Percentiles rank a stretch among this genome's conserved stretches.
Conservation (phyloP, 495 filamentous ascomycete genomes). For the Monascus purpureus region DNA sequence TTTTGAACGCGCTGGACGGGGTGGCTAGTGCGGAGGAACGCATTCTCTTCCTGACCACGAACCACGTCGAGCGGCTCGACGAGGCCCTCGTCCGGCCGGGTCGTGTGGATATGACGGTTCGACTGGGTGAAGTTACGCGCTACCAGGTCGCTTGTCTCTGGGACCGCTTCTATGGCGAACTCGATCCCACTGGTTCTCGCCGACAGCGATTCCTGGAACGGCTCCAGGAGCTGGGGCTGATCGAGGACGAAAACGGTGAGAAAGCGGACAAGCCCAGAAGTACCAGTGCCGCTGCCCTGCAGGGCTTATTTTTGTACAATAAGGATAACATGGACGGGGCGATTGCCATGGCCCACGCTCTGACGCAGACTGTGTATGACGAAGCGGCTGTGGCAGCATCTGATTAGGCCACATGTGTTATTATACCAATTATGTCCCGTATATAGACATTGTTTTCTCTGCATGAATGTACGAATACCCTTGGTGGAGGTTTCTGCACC, state of each 20-base stretch:
- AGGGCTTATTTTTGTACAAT: conserved; percentile 88
- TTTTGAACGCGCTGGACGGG: conserved; percentile 88
- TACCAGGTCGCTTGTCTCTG: conserved; percentile 80
- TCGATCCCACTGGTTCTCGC: conserved; percentile 45
- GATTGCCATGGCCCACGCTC: conserved; percentile 58
- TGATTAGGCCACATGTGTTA: conserved; percentile 2
- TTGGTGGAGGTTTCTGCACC: no score
- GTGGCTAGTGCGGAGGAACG: conserved; percentile 92
- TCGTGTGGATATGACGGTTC: conserved; percentile 83
- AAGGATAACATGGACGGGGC: conserved; percentile 82
- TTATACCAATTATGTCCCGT: conserved; percentile 19
- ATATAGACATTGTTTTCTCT: conserved; percentile 7
- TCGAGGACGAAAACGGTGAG: conserved; percentile 35
- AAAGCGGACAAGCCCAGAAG: conserved; percentile 25
- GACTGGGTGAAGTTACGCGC: conserved; percentile 72
- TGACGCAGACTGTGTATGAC: conserved; percentile 28
- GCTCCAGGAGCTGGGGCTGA: conserved; percentile 35
- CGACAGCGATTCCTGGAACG: conserved; percentile 35
- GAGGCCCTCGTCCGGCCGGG: conserved; percentile 81
- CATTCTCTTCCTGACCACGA: conserved; percentile 88
- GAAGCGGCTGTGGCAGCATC: conserved; percentile 12
- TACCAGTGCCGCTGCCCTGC: conserved; percentile 77
- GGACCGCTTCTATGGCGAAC: conserved; percentile 83
- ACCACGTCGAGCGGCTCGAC: conserved; percentile 81
- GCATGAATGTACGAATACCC: no score